These are phyloP conservation scores for Vitis labrusca DNA, from an alignment of 164 flowering plant genomes.

Conservation along the genomic window DNA sequence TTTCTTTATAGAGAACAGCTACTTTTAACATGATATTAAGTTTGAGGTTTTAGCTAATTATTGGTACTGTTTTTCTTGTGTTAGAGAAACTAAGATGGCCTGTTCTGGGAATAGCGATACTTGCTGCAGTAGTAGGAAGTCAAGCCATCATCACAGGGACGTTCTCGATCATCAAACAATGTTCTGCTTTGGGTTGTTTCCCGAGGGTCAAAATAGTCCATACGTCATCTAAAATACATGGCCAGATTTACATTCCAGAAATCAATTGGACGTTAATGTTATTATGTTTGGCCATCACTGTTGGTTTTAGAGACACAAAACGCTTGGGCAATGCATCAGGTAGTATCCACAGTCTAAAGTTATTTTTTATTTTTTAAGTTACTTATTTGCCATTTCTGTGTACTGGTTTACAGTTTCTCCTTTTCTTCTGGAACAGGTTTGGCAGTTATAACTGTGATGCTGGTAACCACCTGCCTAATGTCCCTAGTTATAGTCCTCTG, in stretches of 20 bases:
- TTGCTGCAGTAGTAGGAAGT: constrained; percentile 15
- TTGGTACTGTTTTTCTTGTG: background rate
- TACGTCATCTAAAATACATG: constrained; percentile 25
- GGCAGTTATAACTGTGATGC: constrained; percentile 76
- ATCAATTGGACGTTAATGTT: constrained; percentile 30
- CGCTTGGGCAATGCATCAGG: constrained; percentile 29
- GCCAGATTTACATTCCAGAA: constrained; percentile 33
- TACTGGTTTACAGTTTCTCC: background rate
- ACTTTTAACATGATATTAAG: background rate
- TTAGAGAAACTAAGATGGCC: constrained; percentile 8
- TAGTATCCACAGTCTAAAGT: background rate
- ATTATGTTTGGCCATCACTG: constrained; percentile 23
- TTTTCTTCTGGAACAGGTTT: constrained; percentile 41
- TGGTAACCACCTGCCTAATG: constrained; percentile 79
- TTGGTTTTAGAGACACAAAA: constrained; percentile 28
- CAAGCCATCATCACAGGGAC: constrained; percentile 14
- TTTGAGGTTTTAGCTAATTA: background rate
- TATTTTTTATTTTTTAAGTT: background rate
- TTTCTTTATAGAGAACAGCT: background rate
- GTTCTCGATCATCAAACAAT: background rate
- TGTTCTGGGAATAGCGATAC: constrained; percentile 9
- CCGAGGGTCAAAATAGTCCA: constrained; percentile 10
- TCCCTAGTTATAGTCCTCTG: constrained; percentile 68
- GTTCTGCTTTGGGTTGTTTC: constrained; percentile 6
- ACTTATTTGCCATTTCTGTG: background rate